Conservation (phyloP, 2,329 filamentous ascomycete species). For the Annulohypoxylon truncatum region DNA sequence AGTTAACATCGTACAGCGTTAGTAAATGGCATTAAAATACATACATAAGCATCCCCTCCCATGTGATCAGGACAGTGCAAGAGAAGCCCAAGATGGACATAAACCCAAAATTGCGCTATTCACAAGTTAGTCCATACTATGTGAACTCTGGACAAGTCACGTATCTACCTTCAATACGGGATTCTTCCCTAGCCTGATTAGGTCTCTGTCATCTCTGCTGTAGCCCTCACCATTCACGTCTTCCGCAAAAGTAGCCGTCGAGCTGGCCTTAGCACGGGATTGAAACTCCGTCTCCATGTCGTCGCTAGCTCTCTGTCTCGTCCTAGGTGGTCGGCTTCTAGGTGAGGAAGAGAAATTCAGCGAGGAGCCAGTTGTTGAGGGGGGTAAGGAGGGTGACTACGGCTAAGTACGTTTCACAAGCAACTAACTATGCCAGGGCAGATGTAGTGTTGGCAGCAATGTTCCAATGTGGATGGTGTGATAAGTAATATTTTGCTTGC, state of each 20-base stretch:
- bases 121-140: conserved; percentile 5
- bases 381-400: too few relatives aligned
- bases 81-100: conserved; percentile 29
- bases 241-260: conserved; percentile 19
- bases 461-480: too few relatives aligned
- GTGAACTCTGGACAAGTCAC: background rate
- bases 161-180: conserved; percentile 3
- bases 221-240: conserved; percentile 29
- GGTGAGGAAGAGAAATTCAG: background rate
- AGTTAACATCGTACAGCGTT: background rate
- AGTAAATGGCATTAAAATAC: background rate
- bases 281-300: background rate
- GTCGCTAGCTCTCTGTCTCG: background rate
- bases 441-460: too few relatives aligned
- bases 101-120: conserved; percentile 32
- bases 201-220: conserved; percentile 17
- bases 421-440: too few relatives aligned
- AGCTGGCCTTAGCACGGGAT: background rate
- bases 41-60: conserved; percentile 33
- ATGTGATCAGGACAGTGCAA: conserved; percentile 27
- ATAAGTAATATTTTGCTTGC: too few relatives aligned
- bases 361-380: background rate
- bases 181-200: conserved; percentile 25
- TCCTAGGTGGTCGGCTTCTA: background rate
- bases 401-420: too few relatives aligned